Evolutionary conservation across 169 alveolate species (phyloP).

Genomic region (Babesia sp.): DNA sequence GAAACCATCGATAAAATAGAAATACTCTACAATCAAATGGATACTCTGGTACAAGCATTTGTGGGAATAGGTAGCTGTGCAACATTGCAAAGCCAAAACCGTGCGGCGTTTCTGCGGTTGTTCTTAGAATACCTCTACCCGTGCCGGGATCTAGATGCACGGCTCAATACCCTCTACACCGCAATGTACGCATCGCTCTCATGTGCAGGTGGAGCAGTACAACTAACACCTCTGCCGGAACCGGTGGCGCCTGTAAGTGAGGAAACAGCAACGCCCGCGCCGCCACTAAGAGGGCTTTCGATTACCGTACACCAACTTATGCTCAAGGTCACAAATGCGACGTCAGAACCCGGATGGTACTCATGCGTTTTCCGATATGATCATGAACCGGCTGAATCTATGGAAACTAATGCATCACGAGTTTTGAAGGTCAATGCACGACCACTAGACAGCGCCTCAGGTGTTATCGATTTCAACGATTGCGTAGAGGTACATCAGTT

Average conservation of each 20-base stretch:
- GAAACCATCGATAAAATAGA: constrained; percentile 84
- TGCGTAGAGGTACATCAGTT: constrained; percentile 60
- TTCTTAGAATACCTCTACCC: constrained; percentile 83
- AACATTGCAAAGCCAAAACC: constrained; percentile 71
- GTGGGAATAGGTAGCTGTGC: constrained; percentile 85
- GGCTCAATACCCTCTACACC: constrained; percentile 80
- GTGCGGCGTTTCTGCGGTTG: constrained; percentile 71
- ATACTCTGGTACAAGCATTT: constrained; percentile 84
- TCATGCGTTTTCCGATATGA: constrained; percentile 64
- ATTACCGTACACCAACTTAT: constrained; percentile 54
- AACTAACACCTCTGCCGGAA: constrained; percentile 7
- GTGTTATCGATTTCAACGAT: constrained; percentile 68
- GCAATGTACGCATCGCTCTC: constrained; percentile 74
- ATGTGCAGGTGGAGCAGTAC: constrained; percentile 23
- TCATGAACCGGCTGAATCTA: constrained; percentile 34
- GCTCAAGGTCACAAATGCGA: constrained; percentile 34
- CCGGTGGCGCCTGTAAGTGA: constrained; percentile 8
- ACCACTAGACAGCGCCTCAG: constrained; percentile 66
- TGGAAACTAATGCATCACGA: neutral
- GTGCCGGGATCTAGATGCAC: constrained; percentile 82
- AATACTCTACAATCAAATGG: constrained; percentile 81
- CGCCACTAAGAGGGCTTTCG: constrained; percentile 28
- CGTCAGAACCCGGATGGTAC: constrained; percentile 40
- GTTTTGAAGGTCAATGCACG: constrained; percentile 16
- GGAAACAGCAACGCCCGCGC: neutral